Percentiles rank a stretch among this genome's conserved stretches.
Evolutionary conservation across 2,329 filamentous ascomycete species (phyloP).

Genomic region (Colletotrichum simmondsii): DNA sequence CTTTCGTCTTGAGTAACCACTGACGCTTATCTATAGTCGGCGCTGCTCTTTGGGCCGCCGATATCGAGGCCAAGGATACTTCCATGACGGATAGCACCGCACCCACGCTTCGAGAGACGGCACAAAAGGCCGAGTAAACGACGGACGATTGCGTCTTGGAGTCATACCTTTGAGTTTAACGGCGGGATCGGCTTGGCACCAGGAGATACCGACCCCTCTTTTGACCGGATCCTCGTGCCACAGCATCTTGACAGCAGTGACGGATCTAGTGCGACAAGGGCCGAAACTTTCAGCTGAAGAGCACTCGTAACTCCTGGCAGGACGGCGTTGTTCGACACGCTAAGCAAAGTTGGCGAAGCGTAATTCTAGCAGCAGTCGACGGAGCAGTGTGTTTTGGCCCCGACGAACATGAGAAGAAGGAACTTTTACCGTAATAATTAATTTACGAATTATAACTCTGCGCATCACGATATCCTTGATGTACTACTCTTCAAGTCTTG

Average conservation of each 20-base stretch:
- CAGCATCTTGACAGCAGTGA: conserved; percentile 27
- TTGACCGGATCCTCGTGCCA: conserved; percentile 15
- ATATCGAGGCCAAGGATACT: conserved; percentile 73
- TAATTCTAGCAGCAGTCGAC: not conserved
- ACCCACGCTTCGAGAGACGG: conserved; percentile 60
- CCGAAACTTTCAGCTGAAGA: not conserved
- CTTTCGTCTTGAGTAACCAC: not conserved
- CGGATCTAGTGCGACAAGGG: not conserved
- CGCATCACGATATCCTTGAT: not conserved
- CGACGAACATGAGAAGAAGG: not conserved
- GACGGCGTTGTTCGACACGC: not conserved
- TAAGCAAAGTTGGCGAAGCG: not conserved
- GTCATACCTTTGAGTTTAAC: not conserved
- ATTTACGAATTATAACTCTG: not conserved
- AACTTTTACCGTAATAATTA: not conserved
- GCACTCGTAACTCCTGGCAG: not conserved
- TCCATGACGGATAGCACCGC: conserved; percentile 62
- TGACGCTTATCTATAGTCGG: conserved; percentile 67
- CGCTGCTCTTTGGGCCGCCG: conserved; percentile 93
- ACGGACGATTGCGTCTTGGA: conserved; percentile 8
- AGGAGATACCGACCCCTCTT: not conserved
- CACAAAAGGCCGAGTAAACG: conserved; percentile 58
- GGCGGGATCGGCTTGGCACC: not conserved
- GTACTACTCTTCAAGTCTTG: too few relatives aligned
- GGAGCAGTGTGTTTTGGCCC: too few relatives aligned